Evolutionary conservation across 805 yeast genomes (phyloP), one percentile per base, ranked within the genome.

Genomic region (Saturnispora zaruensis): DNA sequence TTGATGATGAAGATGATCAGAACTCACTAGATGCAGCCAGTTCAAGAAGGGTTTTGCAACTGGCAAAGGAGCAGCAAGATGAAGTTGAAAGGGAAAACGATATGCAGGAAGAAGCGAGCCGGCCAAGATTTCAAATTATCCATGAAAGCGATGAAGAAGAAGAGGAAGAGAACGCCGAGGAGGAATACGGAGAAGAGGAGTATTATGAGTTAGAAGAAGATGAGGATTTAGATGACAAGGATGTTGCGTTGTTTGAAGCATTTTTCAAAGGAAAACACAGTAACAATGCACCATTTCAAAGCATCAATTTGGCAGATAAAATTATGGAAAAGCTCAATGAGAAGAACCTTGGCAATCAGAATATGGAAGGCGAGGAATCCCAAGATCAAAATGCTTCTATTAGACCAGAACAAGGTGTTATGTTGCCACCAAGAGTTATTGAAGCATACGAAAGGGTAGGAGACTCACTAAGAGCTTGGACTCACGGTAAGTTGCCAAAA

Each of bases 401-500:
- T 57, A 73, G 70, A 65, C 79, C 75, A 14, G 70, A 64, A 20
- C 91, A 87, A 58, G 87, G 83, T 47, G 96, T 91, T 4, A 75
- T 85, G 58, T 74, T 93, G 52, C 99, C 99, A 6, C 96, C 96
- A 51, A 90, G 93, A 65, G 98, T 93, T 50, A 89, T 93, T 60
- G 89, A 86, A 55, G 98, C 96, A 1, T 93, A 91, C 65, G 83
- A 87, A 44, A 87, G 87, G 62, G 91, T 93, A 43, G 98, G 98
- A 7, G 82, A 81, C 57, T 82, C 91, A 47, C 73, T 93, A 52
- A 76, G 88, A 20, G 81, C 95, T 4, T 93, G 95, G 79, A 84
- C 90, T 37, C 96, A 93, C 61, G 99, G 99, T 45, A 90, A 90
- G 67, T 74, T 93, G 48, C 99, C 99, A n/a, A 90, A 91, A 61